Percentiles rank a stretch among this genome's conserved stretches.
These are phyloP conservation scores for Neofusicoccum sp. DNA, from an alignment of 2,329 filamentous ascomycete genomes.

Conservation along the genomic window DNA sequence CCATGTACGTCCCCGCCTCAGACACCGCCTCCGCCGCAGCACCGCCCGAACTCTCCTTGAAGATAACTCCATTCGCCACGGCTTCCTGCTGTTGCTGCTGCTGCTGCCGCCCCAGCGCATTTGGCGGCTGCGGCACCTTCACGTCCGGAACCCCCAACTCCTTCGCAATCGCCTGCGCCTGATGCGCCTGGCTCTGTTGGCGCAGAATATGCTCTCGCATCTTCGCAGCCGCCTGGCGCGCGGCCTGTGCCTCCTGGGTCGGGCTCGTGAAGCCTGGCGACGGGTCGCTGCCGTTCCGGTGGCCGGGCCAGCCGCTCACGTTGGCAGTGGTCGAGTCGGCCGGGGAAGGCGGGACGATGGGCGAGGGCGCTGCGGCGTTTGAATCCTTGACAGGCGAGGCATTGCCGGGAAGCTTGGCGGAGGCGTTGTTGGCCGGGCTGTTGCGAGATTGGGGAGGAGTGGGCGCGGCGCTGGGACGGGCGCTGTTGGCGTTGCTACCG, in stretches of 20 bases:
- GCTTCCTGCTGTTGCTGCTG: not conserved
- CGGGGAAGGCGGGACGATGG: not conserved
- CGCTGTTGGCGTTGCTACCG: not conserved
- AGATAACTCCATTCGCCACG: not conserved
- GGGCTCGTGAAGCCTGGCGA: constrained; percentile 4
- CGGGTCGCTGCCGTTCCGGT: not conserved
- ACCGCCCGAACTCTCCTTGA: too few species aligned
- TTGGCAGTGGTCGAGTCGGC: not conserved
- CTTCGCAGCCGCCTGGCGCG: not conserved
- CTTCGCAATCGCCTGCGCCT: not conserved
- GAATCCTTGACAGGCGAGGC: not conserved
- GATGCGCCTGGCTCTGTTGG: not conserved
- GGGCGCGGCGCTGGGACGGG: not conserved
- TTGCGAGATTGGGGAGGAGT: not conserved
- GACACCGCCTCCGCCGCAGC: not conserved
- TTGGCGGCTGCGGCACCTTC: not conserved
- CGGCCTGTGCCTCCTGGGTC: constrained; percentile 2
- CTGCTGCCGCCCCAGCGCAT: not conserved
- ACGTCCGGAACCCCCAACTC: constrained; percentile 1
- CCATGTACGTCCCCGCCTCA: constrained; percentile 9
- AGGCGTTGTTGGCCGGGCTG: not conserved
- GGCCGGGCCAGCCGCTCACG: not conserved
- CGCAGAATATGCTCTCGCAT: not conserved
- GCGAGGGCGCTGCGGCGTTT: not conserved
- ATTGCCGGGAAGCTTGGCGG: not conserved